Percentiles rank a stretch among this genome's conserved stretches.
phyloP scores from a whole-genome alignment of 257 asterid genomes.

The Henckelia pumila region DNA sequence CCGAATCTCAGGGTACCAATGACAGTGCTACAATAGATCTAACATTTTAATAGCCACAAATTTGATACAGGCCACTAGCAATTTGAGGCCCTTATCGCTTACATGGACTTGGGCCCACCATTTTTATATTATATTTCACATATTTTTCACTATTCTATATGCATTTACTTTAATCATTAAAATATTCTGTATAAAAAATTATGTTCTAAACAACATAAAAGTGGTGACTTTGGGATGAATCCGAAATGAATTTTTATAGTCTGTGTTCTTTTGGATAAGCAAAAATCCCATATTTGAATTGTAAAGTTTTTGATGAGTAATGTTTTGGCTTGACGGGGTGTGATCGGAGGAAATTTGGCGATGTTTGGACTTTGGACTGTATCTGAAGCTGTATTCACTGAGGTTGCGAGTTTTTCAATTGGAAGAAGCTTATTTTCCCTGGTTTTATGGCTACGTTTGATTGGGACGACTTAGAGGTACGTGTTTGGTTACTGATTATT shows the following conservation, averaged over 20 bases:
- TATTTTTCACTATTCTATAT: too few species aligned
- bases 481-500: neutral
- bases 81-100: neutral
- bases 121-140: too few species aligned
- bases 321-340: neutral
- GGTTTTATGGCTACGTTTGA: conserved; percentile 13
- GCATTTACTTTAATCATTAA: too few species aligned
- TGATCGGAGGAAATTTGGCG: conserved; percentile 1
- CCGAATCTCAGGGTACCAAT: neutral
- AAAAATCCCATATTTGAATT: neutral
- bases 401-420: neutral
- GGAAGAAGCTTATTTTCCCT: neutral
- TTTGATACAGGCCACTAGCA: neutral
- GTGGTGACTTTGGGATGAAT: too few species aligned
- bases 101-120: neutral
- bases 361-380: conserved; percentile 7
- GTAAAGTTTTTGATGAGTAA: neutral
- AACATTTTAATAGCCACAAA: conserved; percentile 10
- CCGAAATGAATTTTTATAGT: too few species aligned
- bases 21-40: neutral
- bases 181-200: too few species aligned
- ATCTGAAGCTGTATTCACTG: neutral
- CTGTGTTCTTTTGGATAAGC: too few species aligned
- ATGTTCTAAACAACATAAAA: too few species aligned
- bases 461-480: conserved; percentile 22